Conservation (phyloP, 495 filamentous ascomycete species). For the Podospora pseudocomata region DNA sequence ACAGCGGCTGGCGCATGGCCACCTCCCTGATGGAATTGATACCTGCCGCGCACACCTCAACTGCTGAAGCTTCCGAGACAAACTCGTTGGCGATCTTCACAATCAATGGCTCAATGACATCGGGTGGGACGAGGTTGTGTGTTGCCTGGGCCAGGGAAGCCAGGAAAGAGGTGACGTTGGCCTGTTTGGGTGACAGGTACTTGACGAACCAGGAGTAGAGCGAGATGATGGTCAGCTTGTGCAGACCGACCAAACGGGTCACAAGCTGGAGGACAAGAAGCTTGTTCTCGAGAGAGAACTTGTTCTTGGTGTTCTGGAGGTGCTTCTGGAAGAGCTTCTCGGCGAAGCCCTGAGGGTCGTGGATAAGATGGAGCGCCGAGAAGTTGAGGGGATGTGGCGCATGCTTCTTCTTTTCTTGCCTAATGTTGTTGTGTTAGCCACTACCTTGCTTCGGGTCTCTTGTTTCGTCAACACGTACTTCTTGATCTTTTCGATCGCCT, state of each 20-base stretch:
- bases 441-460: too few species aligned
- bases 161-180: conserved; percentile 89
- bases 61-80: conserved; percentile 87
- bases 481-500: conserved; percentile 69
- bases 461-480: conserved; percentile 21
- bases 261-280: conserved; percentile 83
- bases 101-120: conserved; percentile 85
- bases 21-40: conserved; percentile 94
- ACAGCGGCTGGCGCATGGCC: conserved; percentile 84
- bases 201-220: conserved; percentile 78
- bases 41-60: conserved; percentile 87
- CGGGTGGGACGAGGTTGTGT: conserved; percentile 87
- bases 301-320: conserved; percentile 78
- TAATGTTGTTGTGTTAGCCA: conserved; percentile 35
- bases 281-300: conserved; percentile 86
- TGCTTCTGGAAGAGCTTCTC: conserved; percentile 89
- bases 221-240: conserved; percentile 65
- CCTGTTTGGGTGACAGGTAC: conserved; percentile 88
- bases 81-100: conserved; percentile 98
- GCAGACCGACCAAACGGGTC: conserved; percentile 84
- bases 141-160: conserved; percentile 89
- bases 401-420: conserved; percentile 82
- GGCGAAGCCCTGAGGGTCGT: conserved; percentile 93
- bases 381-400: conserved; percentile 88
- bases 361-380: conserved; percentile 86